Percentiles rank a stretch among this genome's conserved stretches.
These are phyloP conservation scores for Trypanosoma lewisi DNA, from an alignment of 208 protist genomes.

Conservation along the genomic window DNA sequence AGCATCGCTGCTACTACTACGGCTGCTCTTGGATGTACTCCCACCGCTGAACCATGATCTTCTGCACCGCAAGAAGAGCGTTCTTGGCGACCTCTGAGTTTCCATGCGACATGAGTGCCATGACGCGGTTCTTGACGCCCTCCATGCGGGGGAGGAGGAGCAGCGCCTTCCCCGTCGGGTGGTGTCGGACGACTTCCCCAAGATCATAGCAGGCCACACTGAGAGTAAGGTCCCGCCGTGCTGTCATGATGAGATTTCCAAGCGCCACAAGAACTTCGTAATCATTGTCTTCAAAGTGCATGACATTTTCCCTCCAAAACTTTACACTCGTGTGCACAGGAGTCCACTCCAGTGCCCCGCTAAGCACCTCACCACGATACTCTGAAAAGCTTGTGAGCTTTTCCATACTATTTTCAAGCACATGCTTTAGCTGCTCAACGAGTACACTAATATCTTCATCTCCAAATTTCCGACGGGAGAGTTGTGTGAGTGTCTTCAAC, in stretches of 20 bases:
- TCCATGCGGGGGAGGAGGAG: slow-evolving; percentile 62
- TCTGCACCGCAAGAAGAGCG: slow-evolving; percentile 90
- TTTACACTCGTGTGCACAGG: slow-evolving; percentile 92
- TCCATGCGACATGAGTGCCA: slow-evolving; percentile 81
- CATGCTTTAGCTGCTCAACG: slow-evolving; percentile 54
- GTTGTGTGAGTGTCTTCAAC: slow-evolving; percentile 82
- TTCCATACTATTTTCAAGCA: slow-evolving; percentile 87
- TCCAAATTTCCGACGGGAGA: slow-evolving; percentile 84
- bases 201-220: slow-evolving; percentile 92
- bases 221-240: slow-evolving; percentile 58
- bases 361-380: slow-evolving; percentile 91
- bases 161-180: slow-evolving; percentile 83
- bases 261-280: slow-evolving; percentile 91
- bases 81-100: slow-evolving; percentile 84
- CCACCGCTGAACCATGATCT: slow-evolving; percentile 93
- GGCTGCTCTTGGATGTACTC: slow-evolving; percentile 77
- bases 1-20: slow-evolving; percentile 10
- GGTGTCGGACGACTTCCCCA: slow-evolving; percentile 90
- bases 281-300: slow-evolving; percentile 86
- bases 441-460: slow-evolving; percentile 87
- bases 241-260: slow-evolving; percentile 71
- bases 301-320: slow-evolving; percentile 93
- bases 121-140: slow-evolving; percentile 85
- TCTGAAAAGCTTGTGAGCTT: slow-evolving; percentile 89
- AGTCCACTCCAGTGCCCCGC: slow-evolving; percentile 86